Evolutionary conservation across 352 stramenopile genomes (phyloP).

Genomic region (Pythium dissimile): DNA sequence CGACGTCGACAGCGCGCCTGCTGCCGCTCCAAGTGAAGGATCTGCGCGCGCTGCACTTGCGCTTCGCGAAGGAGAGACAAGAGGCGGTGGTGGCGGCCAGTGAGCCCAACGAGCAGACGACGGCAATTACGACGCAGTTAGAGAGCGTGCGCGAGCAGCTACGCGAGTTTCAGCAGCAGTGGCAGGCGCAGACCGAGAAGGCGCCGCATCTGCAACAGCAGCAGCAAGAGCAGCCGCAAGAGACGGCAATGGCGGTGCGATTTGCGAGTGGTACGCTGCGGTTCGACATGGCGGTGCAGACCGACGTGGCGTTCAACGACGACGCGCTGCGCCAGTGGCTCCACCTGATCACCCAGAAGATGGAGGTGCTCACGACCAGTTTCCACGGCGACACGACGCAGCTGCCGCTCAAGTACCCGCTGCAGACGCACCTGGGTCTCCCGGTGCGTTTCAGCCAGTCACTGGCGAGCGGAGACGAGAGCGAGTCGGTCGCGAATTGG

Average conservation of each 20-base stretch:
- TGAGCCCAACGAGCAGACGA: neutral
- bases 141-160: conserved; percentile 43
- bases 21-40: conserved; percentile 7
- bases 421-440: conserved; percentile 17
- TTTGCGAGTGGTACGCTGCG: neutral
- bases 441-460: neutral
- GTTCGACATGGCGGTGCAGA: conserved; percentile 29
- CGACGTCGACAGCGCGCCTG: conserved; percentile 1
- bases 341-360: conserved; percentile 38
- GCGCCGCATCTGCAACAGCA: neutral
- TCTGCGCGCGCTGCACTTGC: conserved; percentile 28
- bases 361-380: conserved; percentile 32
- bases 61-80: conserved; percentile 31
- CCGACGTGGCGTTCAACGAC: conserved; percentile 23
- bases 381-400: conserved; percentile 38
- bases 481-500: conserved; percentile 26
- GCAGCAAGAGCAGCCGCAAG: neutral
- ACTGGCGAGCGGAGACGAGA: neutral
- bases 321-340: conserved; percentile 43
- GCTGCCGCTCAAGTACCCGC: conserved; percentile 20
- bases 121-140: conserved; percentile 33
- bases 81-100: too few relatives aligned
- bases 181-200: conserved; percentile 12
- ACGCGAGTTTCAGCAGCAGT: conserved; percentile 42
- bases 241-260: neutral